Base-by-base conservation (phyloP, 768 basidiomycete species). In the Antrodiella citrinella region DNA sequence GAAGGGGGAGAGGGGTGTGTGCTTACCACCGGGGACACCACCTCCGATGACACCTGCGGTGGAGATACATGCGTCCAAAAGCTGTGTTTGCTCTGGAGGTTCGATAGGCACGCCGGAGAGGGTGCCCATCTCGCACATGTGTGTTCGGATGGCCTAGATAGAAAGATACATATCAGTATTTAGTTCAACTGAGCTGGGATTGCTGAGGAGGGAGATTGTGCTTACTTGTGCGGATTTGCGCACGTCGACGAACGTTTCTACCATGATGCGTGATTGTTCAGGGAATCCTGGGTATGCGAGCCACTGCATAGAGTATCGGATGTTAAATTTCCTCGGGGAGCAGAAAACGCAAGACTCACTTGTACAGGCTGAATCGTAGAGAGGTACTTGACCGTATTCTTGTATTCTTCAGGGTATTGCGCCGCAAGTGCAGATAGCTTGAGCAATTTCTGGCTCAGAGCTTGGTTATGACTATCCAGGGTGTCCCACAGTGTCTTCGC, bases 21-120 rank as follows among this genome's bases (percentile, higher is more conserved):
- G 65, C 86, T 57, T 60, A 93, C 94, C 94, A 39, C 96, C 96
- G 4, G 96, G 96, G 3, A 98, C 96, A 18, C 95, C 95, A 21
- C 93, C 94, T 19, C 91, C 92, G 35, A 98, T 75, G 15, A 97
- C 84, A 23, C 96, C 96, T 2, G 86, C 80, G 56, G 86, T 76
- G 12, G 75, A 68, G 13, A 86, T 70, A 53, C 91, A 95, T 3
- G 73, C 71, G 62, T 98, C 80, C 44, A 99, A 74, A 19, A 99
- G 76, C 39, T 71, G 65, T 0, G 91, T 94, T 66, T 99, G 96
- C 63, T 86, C 81, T 3, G 73, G 66, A 1, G 96, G 96, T 65
- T 99, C 96, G 53, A 99, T 94, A 15, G 89, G 86, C 4, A 94
- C 92, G 15, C 71, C 79, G 0, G 87, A 78, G 2, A 73, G 66